A percentile compares a stretch with the other conserved stretches of the same genome.
These are phyloP conservation scores for Kodamaea nitidulidarum DNA, from an alignment of 805 yeast genomes.

Conservation along the genomic window DNA sequence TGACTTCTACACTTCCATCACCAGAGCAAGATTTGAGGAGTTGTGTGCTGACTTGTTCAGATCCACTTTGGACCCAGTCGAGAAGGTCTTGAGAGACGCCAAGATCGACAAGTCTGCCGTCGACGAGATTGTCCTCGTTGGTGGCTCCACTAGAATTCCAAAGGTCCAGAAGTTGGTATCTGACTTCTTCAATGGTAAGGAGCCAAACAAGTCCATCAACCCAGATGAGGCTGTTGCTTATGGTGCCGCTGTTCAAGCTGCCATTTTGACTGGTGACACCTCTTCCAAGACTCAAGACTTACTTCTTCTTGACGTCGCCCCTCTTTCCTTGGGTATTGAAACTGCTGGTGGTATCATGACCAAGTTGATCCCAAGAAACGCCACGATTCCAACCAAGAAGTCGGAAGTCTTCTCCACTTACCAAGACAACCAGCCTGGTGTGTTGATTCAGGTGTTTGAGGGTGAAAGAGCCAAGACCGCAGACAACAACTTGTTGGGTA, in stretches of 20 bases:
- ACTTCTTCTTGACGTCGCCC: slow-evolving; percentile 85
- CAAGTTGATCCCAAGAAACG: slow-evolving; percentile 88
- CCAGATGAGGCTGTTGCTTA: slow-evolving; percentile 99
- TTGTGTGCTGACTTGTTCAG: slow-evolving; percentile 88
- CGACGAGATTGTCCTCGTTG: slow-evolving; percentile 94
- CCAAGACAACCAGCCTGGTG: slow-evolving; percentile 95
- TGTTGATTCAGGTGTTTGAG: slow-evolving; percentile 87
- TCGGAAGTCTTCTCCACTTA: slow-evolving; percentile 95
- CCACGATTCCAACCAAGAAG: slow-evolving; percentile 93
- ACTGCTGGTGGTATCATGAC: slow-evolving; percentile 98
- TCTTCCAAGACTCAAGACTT: slow-evolving; percentile 43
- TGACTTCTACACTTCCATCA: slow-evolving; percentile 90
- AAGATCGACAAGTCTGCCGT: slow-evolving; percentile 82
- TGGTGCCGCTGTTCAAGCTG: slow-evolving; percentile 99
- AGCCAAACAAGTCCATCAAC: slow-evolving; percentile 94
- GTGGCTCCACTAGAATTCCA: slow-evolving; percentile 99
- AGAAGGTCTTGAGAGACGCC: slow-evolving; percentile 91
- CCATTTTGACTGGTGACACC: slow-evolving; percentile 90
- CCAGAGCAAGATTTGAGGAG: slow-evolving; percentile 98
- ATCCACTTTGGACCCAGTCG: slow-evolving; percentile 93
- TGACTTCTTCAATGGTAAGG: slow-evolving; percentile 87
- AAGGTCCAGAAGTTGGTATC: slow-evolving; percentile 93
- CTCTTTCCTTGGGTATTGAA: slow-evolving; percentile 92
- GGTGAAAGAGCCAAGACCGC: slow-evolving; percentile 95
- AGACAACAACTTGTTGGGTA: slow-evolving; percentile 87